Base-by-base conservation (phyloP, 495 filamentous ascomycete species). In the Penicillium robsamsonii region DNA sequence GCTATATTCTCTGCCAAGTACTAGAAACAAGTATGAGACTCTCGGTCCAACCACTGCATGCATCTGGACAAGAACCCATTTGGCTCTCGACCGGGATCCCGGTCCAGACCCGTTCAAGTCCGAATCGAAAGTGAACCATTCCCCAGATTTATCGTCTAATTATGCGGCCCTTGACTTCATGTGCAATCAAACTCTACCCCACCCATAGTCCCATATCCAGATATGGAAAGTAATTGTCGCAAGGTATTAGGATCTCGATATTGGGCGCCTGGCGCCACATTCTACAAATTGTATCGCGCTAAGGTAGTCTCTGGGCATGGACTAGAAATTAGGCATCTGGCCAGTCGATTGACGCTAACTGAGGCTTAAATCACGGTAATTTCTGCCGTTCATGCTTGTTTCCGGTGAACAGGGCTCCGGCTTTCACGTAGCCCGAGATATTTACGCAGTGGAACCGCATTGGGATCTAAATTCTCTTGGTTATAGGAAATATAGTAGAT, bases 231-330 rank as follows among this genome's bases (percentile, higher is more conserved):
- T 38, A 38, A 9, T 38, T 38, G 15, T 17, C 35, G 6, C 1
- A 3, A 0, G 35, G 15, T 37, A 37, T 38, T 5, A 7, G 35
- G 15, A n/a, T 8, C 50, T 43, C 25, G 38, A 27, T 10, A 43
- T 52, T 52, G 27, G 22, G 35, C 37, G n/a, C 43, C 29, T 31
- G 25, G 18, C 50, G 50, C 50, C 37, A 52, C 37, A 20, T 25
- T 52, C 27, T 12, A 49, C 33, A 11, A 37, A 22, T 22, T 17
- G 18, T 3, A 22, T 11, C 40, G 18, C 17, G 17, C 10, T 22
- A 3, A 3, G 18, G 40, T 42, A 22, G 10, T 12, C 18, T 15
- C 31, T 38, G 10, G 47, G 0, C 47, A 18, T 3, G 22, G 20
- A 13, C 10, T 6, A 15, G 20, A 7, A 15, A 8, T 22, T 20